phyloP scores from a whole-genome alignment of 1,284 basidiomycete genomes.

The Puccinia hordei region DNA sequence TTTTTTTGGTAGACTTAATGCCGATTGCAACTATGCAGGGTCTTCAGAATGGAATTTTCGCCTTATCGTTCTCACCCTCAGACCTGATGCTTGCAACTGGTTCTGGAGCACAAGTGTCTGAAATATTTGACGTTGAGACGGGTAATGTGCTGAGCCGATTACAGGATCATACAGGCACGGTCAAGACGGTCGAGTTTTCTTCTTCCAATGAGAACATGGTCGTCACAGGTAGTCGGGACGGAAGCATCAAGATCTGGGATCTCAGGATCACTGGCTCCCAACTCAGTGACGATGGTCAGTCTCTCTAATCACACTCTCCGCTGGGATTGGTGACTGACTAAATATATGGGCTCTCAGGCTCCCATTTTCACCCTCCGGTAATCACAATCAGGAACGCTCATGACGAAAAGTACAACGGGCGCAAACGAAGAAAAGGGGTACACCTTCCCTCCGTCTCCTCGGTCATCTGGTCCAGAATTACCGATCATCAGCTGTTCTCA shows the following conservation, averaged over 20 bases:
- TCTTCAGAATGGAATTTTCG: constrained; percentile 33
- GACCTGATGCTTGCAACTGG: constrained; percentile 35
- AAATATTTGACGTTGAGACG: constrained; percentile 46
- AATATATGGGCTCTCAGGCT: constrained; percentile 12
- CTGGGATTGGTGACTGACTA: neutral
- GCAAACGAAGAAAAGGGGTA: constrained; percentile 19
- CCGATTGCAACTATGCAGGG: constrained; percentile 16
- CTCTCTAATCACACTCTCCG: neutral
- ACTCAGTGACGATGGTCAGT: constrained; percentile 15
- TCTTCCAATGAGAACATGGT: constrained; percentile 26
- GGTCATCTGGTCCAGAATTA: constrained; percentile 29
- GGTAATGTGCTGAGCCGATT: constrained; percentile 16
- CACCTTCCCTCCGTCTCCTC: constrained; percentile 44
- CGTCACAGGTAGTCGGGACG: constrained; percentile 29
- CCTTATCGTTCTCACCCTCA: constrained; percentile 24
- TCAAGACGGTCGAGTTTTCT: constrained; percentile 43
- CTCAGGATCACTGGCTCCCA: constrained; percentile 17
- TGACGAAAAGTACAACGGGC: constrained; percentile 32
- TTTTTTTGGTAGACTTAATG: constrained; percentile 1
- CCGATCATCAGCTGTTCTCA: constrained; percentile 30
- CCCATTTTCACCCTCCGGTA: constrained; percentile 24
- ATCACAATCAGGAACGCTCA: constrained; percentile 47
- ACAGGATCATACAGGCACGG: constrained; percentile 26
- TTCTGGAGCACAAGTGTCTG: constrained; percentile 31
- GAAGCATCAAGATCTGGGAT: constrained; percentile 49